A percentile compares a stretch with the other conserved stretches of the same genome.
phyloP scores from a whole-genome alignment of 192 early-diverging fungal species.

The Glomus cerebriforme region DNA sequence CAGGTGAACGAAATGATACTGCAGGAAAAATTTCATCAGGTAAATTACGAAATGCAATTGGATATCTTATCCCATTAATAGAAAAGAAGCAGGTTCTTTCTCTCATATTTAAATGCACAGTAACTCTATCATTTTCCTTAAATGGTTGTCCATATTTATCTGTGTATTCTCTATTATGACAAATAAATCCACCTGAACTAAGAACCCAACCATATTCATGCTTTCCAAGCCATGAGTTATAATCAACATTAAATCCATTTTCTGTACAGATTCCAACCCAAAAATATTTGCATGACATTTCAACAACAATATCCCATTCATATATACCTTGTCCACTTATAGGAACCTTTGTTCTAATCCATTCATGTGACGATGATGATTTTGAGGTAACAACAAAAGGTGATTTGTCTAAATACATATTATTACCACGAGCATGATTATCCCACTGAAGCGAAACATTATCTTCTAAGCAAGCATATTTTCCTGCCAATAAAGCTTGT shows the following conservation, averaged over 20 bases:
- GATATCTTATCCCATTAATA: background rate
- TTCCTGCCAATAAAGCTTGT: background rate
- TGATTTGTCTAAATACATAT: background rate
- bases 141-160: background rate
- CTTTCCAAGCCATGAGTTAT: background rate
- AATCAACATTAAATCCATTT: background rate
- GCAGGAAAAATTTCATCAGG: conserved; percentile 22
- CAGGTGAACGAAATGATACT: background rate
- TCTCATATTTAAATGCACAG: conserved; percentile 21
- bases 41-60: conserved; percentile 6
- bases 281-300: background rate
- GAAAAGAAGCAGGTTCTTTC: conserved; percentile 13
- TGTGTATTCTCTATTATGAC: background rate
- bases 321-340: background rate
- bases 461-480: background rate
- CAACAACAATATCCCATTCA: conserved; percentile 17
- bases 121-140: background rate
- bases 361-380: background rate
- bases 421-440: background rate
- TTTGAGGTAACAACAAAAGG: background rate
- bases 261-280: conserved; percentile 1
- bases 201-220: background rate
- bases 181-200: background rate
- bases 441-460: background rate
- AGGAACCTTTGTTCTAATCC: background rate